Evolutionary conservation across 2,329 filamentous ascomycete genomes (phyloP), one percentile per base, ranked within the genome.

Genomic region (Xylariaceae sp.): DNA sequence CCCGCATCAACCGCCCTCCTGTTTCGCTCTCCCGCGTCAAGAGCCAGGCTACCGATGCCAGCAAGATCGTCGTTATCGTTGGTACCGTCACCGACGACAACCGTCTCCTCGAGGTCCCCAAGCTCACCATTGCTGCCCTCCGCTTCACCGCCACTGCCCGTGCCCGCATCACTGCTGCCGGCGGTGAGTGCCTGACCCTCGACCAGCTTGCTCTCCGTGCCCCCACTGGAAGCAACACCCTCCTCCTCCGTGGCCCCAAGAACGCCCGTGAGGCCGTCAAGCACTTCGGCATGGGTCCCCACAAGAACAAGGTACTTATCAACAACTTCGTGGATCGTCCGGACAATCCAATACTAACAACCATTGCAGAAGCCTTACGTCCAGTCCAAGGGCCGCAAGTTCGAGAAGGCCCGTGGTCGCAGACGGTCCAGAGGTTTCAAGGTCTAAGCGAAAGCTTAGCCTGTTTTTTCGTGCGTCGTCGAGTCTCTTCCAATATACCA

Each of bases 351-450:
- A 47, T 54, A 65, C 76, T 80, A 67, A 80, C 67, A 52, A 57
- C 49, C 61, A 64, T 47, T 73, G 63, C 69, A 94, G 93, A 97
- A 97, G 87, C 93, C 93, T 71, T 90, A 96, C 73, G 86, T 99
- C 75, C 86, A 91, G 81, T 96, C 91, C 85, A 99, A 99, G 90
- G 95, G 95, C 76, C 89, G 94, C 82, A 99, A 99, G 86, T 99
- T 99, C 85, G 95, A 99, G 88, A 86, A 87, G 75, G 94, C 92
- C 75, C 92, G 94, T 94, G 95, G 94, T 81, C 92, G 94, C 82
- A 95, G 94, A 88, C 85, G 92, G 78, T 97, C 92, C 74, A 87
- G 90, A 76, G 94, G 95, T 86, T 99, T 99, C 92, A 99, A 99
- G 92, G 94, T 99, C 78, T 99, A 96, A 90, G 77, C 78, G 68